Evolutionary conservation across 1,284 basidiomycete genomes (phyloP).

Genomic region (Cutaneotrichosporon sp.): DNA sequence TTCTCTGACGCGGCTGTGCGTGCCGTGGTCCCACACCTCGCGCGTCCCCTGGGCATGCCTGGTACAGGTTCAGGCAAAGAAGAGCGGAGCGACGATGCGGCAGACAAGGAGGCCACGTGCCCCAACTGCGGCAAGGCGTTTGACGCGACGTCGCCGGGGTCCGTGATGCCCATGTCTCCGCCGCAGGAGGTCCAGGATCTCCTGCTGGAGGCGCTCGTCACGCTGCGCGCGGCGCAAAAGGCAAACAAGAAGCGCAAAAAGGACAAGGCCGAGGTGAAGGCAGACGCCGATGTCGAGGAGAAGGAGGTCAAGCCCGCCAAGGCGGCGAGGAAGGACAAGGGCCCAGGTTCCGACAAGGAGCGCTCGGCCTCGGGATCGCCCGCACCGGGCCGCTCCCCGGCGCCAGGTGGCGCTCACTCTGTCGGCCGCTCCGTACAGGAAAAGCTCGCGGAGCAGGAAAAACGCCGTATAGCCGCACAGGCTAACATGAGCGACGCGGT

Average conservation of each 20-base stretch:
- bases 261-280: conserved; percentile 5
- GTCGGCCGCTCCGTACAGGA: conserved; percentile 34
- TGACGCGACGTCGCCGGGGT: conserved; percentile 25
- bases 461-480: conserved; percentile 40
- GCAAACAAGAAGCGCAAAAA: conserved; percentile 34
- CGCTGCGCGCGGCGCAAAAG: conserved; percentile 35
- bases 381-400: neutral
- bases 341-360: conserved; percentile 14
- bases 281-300: neutral
- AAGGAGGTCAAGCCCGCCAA: conserved; percentile 9
- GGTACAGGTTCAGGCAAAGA: too few species aligned
- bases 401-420: conserved; percentile 2
- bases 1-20: conserved; percentile 40
- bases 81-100: too few species aligned
- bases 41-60: conserved; percentile 21
- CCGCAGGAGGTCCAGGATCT: conserved; percentile 36
- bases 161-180: conserved; percentile 43
- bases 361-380: conserved; percentile 7
- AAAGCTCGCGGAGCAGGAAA: conserved; percentile 46
- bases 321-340: conserved; percentile 11
- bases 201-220: conserved; percentile 36
- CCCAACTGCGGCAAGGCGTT: conserved; percentile 45
- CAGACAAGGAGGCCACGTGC: conserved; percentile 22
- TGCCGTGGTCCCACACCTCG: conserved; percentile 36
- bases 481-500: conserved; percentile 49